Base-by-base conservation (phyloP, 192 early-diverging fungal genomes). In the Geosiphon pyriformis region DNA sequence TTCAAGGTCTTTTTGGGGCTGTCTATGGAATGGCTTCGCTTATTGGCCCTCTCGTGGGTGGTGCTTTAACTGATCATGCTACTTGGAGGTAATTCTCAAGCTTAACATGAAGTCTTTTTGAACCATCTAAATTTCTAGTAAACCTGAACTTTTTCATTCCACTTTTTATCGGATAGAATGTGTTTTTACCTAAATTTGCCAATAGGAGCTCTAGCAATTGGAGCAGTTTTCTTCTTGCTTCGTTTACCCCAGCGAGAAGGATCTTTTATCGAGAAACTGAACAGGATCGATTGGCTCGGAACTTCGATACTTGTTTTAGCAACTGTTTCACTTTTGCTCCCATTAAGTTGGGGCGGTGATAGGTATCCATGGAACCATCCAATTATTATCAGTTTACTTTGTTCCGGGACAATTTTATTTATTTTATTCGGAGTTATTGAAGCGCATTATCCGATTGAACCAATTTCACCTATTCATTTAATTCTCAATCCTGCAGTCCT, bases 281-380 rank as follows among this genome's bases (percentile, higher is more conserved):
- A 67, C 12, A 73, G 85, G 20, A 75, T 93, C 35, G 92, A 91
- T 63, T 84, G 78, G 35, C 42, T 78, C 51, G 89, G 89, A 48
- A 77, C 79, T 27, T 6, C 83, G 2, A 4, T 82, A 0, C 27
- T 88, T 4, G 57, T 88, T 20, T 73, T 76, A 54, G 82, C 79
- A 31, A 69, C 83, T 4, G 73, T 87, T n/a, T 61, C 74, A 31
- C 56, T 94, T 32, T 73, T 93, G 42, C 65, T 90, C 49, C 87
- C 88, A 6, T 70, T 95, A 1, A 85, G 88, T 72, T 82, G 83
- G 72, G 92, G 89, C 54, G 93, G 92, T 17, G 76, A 73, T 59
- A 53, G 74, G n/a, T 89, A 82, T 61, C 73, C 76, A 1, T 94
- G 92, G 92, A 77, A 73, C 18, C 79, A 80, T 2, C 77, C 81